Conservation (phyloP, 495 filamentous ascomycete genomes). For the Daldinia loculata region DNA sequence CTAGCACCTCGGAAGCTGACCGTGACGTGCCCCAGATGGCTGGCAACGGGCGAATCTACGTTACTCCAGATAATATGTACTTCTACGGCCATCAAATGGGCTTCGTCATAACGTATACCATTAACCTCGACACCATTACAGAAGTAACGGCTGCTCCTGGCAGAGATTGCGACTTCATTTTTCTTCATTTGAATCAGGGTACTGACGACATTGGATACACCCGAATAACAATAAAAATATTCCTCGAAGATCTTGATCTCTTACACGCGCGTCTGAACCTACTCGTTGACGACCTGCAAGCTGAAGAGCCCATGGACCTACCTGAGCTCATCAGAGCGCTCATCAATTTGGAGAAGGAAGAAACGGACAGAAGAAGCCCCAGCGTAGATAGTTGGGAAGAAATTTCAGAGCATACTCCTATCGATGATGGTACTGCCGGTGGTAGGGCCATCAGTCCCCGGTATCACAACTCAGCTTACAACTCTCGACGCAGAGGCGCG, state of each 20-base stretch:
- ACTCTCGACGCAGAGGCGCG: constrained; percentile 61
- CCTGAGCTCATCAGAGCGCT: constrained; percentile 58
- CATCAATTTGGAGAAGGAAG: constrained; percentile 68
- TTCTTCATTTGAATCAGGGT: constrained; percentile 76
- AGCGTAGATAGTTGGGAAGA: constrained; percentile 96
- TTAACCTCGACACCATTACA: constrained; percentile 75
- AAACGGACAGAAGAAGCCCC: constrained; percentile 65
- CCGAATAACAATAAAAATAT: constrained; percentile 86
- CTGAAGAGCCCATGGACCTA: constrained; percentile 66
- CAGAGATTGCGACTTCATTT: constrained; percentile 91
- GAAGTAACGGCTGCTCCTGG: constrained; percentile 92
- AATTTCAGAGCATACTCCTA: constrained; percentile 69
- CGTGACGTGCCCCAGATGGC: constrained; percentile 50
- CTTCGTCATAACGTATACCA: constrained; percentile 81
- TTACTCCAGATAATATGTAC: constrained; percentile 85
- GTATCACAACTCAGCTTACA: constrained; percentile 65
- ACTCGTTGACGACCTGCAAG: constrained; percentile 76
- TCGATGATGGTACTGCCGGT: constrained; percentile 61
- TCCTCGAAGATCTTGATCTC: constrained; percentile 84
- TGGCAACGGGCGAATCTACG: constrained; percentile 80
- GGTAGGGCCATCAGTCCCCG: constrained; percentile 54
- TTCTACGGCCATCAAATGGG: constrained; percentile 96
- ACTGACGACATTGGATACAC: constrained; percentile 70
- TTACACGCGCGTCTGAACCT: constrained; percentile 86
- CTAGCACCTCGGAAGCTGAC: constrained; percentile 51